Evolutionary conservation across 2,329 filamentous ascomycete genomes (phyloP).

Genomic region (Mariannaea elegans): DNA sequence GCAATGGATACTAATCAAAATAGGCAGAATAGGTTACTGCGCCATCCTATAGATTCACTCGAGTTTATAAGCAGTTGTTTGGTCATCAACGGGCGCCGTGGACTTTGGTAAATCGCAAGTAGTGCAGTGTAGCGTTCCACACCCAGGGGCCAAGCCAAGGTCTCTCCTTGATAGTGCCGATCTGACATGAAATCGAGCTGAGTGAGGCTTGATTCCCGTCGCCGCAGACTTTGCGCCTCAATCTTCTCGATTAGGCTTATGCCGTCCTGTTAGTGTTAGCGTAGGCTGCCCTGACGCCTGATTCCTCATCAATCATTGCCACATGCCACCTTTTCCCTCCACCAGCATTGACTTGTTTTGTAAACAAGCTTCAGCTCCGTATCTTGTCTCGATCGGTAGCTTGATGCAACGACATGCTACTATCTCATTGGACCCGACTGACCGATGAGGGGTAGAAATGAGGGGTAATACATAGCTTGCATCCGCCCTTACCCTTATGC

Average conservation of each 20-base stretch:
- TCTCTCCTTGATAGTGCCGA: slow-evolving; percentile 7
- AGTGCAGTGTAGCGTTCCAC: neutral
- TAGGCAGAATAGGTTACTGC: neutral
- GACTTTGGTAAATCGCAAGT: neutral
- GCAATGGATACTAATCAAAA: neutral
- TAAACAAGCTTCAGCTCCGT: neutral
- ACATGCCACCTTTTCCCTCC: neutral
- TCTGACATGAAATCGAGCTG: slow-evolving; percentile 12
- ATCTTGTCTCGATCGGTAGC: slow-evolving; percentile 5
- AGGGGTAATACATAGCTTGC: neutral
- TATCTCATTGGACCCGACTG: neutral
- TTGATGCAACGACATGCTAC: neutral
- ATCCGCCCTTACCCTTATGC: neutral
- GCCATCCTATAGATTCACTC: neutral
- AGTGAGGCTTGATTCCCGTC: slow-evolving; percentile 2
- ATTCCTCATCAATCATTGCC: neutral
- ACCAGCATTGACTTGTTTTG: too few species aligned
- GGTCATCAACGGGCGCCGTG: neutral
- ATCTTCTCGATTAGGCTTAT: neutral
- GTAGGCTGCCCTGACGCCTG: neutral
- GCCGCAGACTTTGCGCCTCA: slow-evolving; percentile 9
- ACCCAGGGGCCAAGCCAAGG: neutral
- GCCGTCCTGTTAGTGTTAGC: neutral
- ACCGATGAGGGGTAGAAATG: neutral
- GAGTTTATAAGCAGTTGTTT: neutral